Base-by-base conservation (phyloP, 441 rosid species). In the Biscutella laevigata region DNA sequence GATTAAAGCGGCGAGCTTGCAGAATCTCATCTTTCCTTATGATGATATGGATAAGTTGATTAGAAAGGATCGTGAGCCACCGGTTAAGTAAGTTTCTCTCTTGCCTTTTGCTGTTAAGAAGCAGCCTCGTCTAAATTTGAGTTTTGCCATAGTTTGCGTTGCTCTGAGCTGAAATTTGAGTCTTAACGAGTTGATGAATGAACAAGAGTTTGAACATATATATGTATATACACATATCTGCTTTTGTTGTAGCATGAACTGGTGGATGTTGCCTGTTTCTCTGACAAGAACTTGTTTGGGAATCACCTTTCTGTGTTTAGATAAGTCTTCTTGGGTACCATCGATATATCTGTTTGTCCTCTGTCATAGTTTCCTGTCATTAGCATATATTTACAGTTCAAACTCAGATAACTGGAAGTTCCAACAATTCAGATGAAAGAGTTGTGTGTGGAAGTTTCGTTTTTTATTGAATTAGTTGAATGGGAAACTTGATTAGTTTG, bases 1-100 rank as follows among this genome's bases (percentile, higher is more conserved):
- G 96, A 77, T 91, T 36, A 88, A 83, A 62, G 87, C 91, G 24
- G 90, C 96, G 4, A 75, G 81, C 61, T 80, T 91, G 85, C 88
- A 85, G 35, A 88, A 83, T 70, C 75, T 91, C 71, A 68, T 91
- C 25, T 88, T 91, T 53, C 98, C 96, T 30, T 85, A 69, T 72
- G 98, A 91, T 91, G 83, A 85, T 64, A 79, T 88, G 68, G 90
- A 83, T 62, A 87, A 61, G 75, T 39, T 91, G 71, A 58, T 67
- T 21, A 64, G 95, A 63, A 81, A 79, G 64, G 95, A 85, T 1
- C 62, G 88, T 37, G 98, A 91, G 64, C 80, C 96, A 1, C 88
- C 88, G 7, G 88, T 83, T 26, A 91, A 91, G 96, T 91, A 73
- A 83, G 98, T 79, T 62, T 2, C 22, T 26, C 6, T 36, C 61